Percentiles rank a stretch among this genome's conserved stretches.
Conservation (phyloP, 768 basidiomycete species). For the Mycena sanguinolenta region DNA sequence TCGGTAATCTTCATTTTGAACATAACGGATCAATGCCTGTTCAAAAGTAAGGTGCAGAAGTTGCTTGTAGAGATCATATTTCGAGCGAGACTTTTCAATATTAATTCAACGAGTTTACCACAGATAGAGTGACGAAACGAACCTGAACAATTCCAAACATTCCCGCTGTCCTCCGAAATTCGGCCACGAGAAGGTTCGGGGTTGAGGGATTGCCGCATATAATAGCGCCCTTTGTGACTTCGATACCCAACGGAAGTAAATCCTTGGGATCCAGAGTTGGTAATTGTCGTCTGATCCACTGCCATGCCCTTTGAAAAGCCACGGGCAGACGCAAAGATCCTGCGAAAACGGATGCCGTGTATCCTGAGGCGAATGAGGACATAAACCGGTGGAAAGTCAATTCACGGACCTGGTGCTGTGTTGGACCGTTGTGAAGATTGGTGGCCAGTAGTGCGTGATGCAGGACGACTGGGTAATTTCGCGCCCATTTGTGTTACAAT, state of each 20-base stretch:
- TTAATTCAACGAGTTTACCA: constrained; percentile 14
- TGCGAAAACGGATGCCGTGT: constrained; percentile 47
- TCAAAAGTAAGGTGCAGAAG: constrained; percentile 79
- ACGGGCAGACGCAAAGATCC: constrained; percentile 50
- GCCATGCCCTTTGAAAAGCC: constrained; percentile 55
- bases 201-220: constrained; percentile 90
- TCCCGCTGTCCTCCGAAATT: constrained; percentile 84
- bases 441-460: constrained; percentile 54
- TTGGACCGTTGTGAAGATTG: constrained; percentile 55
- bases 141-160: constrained; percentile 86
- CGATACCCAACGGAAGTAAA: constrained; percentile 87
- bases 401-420: constrained; percentile 55
- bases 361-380: constrained; percentile 39
- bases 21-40: constrained; percentile 71
- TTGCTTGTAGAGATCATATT: constrained; percentile 87
- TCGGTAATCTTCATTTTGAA: constrained; percentile 83
- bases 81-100: constrained; percentile 83
- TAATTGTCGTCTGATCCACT: constrained; percentile 71
- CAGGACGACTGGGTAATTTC: constrained; percentile 49
- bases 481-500: constrained; percentile 83
- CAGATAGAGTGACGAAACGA: constrained; percentile 41
- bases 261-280: constrained; percentile 85
- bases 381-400: neutral
- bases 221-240: constrained; percentile 83
- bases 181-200: constrained; percentile 82